A percentile compares a stretch with the other conserved stretches of the same genome.
Conservation (phyloP, 225 moss, liverwort and hornwort species). For the Polytrichum commune region DNA sequence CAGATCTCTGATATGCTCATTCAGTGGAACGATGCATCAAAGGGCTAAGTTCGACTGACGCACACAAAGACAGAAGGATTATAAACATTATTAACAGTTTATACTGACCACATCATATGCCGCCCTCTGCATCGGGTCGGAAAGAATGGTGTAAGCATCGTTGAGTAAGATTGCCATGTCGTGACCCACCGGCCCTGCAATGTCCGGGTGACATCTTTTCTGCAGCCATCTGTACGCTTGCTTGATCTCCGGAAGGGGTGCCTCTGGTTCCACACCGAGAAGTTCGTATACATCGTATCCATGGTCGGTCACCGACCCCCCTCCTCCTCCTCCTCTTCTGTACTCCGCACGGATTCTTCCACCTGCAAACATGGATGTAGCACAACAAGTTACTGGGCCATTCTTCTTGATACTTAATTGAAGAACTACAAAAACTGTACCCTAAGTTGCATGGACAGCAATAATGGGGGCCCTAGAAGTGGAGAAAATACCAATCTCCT, state of each 20-base stretch:
- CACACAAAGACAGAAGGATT: too few species aligned
- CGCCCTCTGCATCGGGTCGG: conserved; percentile 69
- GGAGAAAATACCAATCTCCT: too few species aligned
- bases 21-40: too few species aligned
- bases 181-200: conserved; percentile 82
- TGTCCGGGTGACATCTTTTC: conserved; percentile 88
- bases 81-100: too few species aligned
- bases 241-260: conserved; percentile 59
- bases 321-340: conserved; percentile 3
- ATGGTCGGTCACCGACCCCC: conserved; percentile 38
- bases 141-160: conserved; percentile 74
- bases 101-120: conserved; percentile 66
- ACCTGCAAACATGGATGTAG: neutral
- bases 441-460: neutral
- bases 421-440: neutral
- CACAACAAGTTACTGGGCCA: neutral
- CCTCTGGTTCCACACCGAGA: conserved; percentile 68
- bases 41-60: too few species aligned
- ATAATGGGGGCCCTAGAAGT: neutral
- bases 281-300: conserved; percentile 91
- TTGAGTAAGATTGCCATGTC: conserved; percentile 97
- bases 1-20: too few species aligned
- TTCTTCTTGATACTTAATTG: neutral
- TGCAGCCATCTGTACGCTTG: conserved; percentile 92
- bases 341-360: conserved; percentile 33